Base-by-base conservation (phyloP, 345 rosid genomes). In the Barbarea vulgaris region DNA sequence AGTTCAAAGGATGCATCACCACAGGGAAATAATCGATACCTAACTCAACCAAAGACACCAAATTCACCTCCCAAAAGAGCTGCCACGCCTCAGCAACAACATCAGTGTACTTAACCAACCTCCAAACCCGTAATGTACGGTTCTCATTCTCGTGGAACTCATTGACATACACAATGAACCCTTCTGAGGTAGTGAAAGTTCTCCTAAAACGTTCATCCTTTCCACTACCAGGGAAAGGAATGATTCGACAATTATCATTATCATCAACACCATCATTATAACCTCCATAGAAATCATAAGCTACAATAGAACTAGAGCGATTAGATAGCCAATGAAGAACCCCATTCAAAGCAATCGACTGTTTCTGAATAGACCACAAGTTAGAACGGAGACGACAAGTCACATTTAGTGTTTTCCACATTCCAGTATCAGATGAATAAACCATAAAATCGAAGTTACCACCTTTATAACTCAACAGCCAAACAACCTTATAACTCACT, bases 401-500 rank as follows among this genome's bases (percentile, higher is more conserved):
- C 15, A 55, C 57, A 33, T 30, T 27, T 6, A 1, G 3, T 0
- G 0, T 31, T 1, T 11, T 19, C 73, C 79, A 75, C 13, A 1
- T 37, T 33, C 73, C 68, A 9, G 79, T 27, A 4, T 67, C 79
- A 50, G 73, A 75, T 0, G 68, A 59, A 27, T 59, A 75, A 12
- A 75, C 10, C 54, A 50, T 9, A 15, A 67, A 67, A 1, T 14
- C 28, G 14, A 67, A 31, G 7, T 25, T 22, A 57, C 4, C 41
- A 0, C 34, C 34, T 6, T 0, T 11, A 55, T 12, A 24, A 17
- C 3, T 37, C 14, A 58, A 1, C 60, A 50, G 37, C 73, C 73
- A 66, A 8, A 75, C 78, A 37, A 67, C 14, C 53, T 75, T 75
- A 59, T 75, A 75, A 47, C 73, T 59, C 39, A 55, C 37, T 2